These are phyloP conservation scores for Coleophoma eucalyptorum DNA, from an alignment of 2,329 filamentous ascomycete species.

Conservation along the genomic window DNA sequence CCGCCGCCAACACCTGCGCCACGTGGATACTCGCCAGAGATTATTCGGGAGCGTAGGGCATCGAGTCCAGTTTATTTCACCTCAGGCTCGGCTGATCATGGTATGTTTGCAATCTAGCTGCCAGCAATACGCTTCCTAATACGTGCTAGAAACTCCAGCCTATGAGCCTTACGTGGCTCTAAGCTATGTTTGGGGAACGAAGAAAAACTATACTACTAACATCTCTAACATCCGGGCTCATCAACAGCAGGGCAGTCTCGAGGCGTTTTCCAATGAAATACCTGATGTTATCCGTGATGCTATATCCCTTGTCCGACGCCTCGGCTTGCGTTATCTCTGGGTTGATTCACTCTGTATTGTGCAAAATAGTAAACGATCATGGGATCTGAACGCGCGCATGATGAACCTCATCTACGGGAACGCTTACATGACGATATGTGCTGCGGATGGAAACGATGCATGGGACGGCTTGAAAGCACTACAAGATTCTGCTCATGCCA, in stretches of 20 bases:
- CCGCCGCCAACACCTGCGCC: too few relatives aligned
- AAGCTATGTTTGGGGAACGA: slow-evolving; percentile 11
- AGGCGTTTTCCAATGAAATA: not conserved
- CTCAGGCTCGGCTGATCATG: not conserved
- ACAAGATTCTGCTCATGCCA: slow-evolving; percentile 10
- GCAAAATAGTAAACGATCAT: slow-evolving; percentile 12
- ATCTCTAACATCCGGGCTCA: not conserved
- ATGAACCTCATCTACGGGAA: slow-evolving; percentile 31
- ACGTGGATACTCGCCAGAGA: too few relatives aligned
- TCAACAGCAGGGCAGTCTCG: not conserved
- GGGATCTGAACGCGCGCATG: slow-evolving; percentile 23
- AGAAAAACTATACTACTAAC: not conserved
- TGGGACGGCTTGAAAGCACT: slow-evolving; percentile 6
- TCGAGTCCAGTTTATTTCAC: not conserved
- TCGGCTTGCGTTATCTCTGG: not conserved
- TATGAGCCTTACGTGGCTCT: not conserved
- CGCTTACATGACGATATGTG: slow-evolving; percentile 29
- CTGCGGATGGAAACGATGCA: slow-evolving; percentile 22
- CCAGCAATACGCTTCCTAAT: not conserved
- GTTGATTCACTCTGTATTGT: slow-evolving; percentile 1
- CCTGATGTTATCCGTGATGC: not conserved
- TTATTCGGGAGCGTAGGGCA: too few relatives aligned
- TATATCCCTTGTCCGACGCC: not conserved
- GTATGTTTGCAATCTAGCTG: not conserved
- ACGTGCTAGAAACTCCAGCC: not conserved